Percentiles rank a stretch among this genome's conserved stretches.
Evolutionary conservation across 1,139 yeast genomes (phyloP).

Genomic region (Candida smagusa): DNA sequence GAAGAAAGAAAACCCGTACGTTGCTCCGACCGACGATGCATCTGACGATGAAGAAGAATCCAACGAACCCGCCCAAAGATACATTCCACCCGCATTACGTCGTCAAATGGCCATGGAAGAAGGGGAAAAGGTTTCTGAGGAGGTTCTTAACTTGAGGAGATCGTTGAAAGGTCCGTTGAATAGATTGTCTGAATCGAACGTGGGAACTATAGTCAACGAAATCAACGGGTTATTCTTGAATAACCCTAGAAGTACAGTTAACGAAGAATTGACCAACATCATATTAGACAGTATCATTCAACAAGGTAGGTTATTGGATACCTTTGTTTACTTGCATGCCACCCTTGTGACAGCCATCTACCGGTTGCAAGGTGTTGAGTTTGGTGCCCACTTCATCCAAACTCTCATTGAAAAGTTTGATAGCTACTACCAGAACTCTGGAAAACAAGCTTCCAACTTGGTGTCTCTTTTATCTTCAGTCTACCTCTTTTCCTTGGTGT

Average conservation of each 20-base stretch:
- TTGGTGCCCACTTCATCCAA: slow-evolving; percentile 87
- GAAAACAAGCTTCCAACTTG: slow-evolving; percentile 66
- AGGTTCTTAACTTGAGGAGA: slow-evolving; percentile 48
- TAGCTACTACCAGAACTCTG: slow-evolving; percentile 25
- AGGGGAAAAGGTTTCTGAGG: slow-evolving; percentile 39
- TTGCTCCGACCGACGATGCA: slow-evolving; percentile 53
- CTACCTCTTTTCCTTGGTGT: slow-evolving; percentile 72
- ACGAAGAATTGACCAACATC: slow-evolving; percentile 60
- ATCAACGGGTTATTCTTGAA: slow-evolving; percentile 59
- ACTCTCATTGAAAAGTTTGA: slow-evolving; percentile 67
- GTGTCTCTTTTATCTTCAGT: slow-evolving; percentile 73
- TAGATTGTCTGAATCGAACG: slow-evolving; percentile 81
- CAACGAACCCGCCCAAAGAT: slow-evolving; percentile 31
- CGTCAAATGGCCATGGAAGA: slow-evolving; percentile 44
- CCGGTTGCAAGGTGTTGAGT: slow-evolving; percentile 78
- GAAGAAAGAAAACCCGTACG: slow-evolving; percentile 74
- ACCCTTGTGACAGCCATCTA: slow-evolving; percentile 74
- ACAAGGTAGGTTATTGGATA: slow-evolving; percentile 67
- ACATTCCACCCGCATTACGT: slow-evolving; percentile 84
- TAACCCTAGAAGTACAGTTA: slow-evolving; percentile 76
- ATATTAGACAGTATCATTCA: slow-evolving; percentile 64
- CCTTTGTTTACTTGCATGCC: slow-evolving; percentile 78
- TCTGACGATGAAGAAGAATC: slow-evolving; percentile 13
- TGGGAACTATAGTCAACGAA: slow-evolving; percentile 66
- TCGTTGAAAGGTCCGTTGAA: slow-evolving; percentile 79